These are phyloP conservation scores for Candida nanaspora DNA, from an alignment of 805 yeast genomes.

Conservation along the genomic window DNA sequence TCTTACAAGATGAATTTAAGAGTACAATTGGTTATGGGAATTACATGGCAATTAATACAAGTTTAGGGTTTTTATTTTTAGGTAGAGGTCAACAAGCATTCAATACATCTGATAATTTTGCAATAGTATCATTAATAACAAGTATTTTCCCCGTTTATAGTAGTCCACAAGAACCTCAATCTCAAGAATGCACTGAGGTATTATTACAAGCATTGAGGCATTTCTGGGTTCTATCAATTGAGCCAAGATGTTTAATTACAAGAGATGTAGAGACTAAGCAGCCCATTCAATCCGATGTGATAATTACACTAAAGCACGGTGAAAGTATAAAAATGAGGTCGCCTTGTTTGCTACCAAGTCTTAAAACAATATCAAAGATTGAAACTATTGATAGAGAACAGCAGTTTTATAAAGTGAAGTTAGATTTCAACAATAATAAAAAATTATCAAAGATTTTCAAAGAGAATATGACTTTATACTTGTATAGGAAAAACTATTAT, in stretches of 20 bases:
- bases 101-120: conserved; percentile 46
- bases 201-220: conserved; percentile 82
- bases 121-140: conserved; percentile 62
- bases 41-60: conserved; percentile 70
- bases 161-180: conserved; percentile 5
- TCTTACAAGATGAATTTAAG: conserved; percentile 52
- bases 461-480: conserved; percentile 40
- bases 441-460: conserved; percentile 29
- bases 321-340: conserved; percentile 28
- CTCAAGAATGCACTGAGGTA: conserved; percentile 36
- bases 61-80: conserved; percentile 79
- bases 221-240: conserved; percentile 84
- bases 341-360: conserved; percentile 66
- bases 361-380: conserved; percentile 41
- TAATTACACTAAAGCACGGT: conserved; percentile 31
- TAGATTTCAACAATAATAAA: conserved; percentile 32
- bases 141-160: conserved; percentile 77
- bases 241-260: conserved; percentile 71
- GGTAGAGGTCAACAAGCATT: conserved; percentile 93
- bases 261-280: conserved; percentile 58
- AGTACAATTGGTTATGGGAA: conserved; percentile 49
- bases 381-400: conserved; percentile 36
- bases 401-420: conserved; percentile 43
- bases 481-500: conserved; percentile 39
- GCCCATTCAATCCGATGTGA: conserved; percentile 42